phyloP scores from a whole-genome alignment of 768 basidiomycete species.

The Cyclocybe aegerita region DNA sequence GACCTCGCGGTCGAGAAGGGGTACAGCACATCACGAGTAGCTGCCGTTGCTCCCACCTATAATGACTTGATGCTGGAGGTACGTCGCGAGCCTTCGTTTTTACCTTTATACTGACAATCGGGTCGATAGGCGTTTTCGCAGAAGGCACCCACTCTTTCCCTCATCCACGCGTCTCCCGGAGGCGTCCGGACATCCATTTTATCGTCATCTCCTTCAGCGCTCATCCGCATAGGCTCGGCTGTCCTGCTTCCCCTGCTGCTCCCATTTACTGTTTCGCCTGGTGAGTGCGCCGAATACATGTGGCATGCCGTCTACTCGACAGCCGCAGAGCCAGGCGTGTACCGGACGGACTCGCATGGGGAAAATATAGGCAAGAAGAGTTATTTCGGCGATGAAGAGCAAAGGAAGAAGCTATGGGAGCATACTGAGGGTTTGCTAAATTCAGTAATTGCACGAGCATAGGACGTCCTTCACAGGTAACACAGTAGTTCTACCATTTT shows the following conservation, averaged over 20 bases:
- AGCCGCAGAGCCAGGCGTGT: constrained; percentile 25
- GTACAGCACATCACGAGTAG: constrained; percentile 36
- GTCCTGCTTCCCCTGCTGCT: constrained; percentile 20
- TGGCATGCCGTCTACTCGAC: constrained; percentile 29
- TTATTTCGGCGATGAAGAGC: constrained; percentile 35
- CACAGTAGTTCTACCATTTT: too few species aligned
- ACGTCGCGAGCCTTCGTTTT: constrained; percentile 7
- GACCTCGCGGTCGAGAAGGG: constrained; percentile 51
- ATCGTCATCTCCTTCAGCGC: constrained; percentile 22
- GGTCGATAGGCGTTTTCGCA: constrained; percentile 28
- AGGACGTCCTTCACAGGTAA: too few species aligned
- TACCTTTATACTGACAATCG: neutral
- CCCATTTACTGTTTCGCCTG: constrained; percentile 22
- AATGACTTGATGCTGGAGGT: constrained; percentile 58
- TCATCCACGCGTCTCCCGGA: constrained; percentile 39
- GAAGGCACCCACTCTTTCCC: constrained; percentile 29
- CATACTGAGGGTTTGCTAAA: constrained; percentile 17
- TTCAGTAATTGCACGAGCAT: too few species aligned
- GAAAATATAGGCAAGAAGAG: constrained; percentile 34
- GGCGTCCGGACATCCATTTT: constrained; percentile 34
- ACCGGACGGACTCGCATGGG: constrained; percentile 30
- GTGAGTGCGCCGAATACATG: constrained; percentile 38
- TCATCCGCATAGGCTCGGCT: constrained; percentile 19
- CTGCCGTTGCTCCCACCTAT: constrained; percentile 38
- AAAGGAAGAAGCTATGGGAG: constrained; percentile 37